Evolutionary conservation across 306 rosid species (phyloP), one percentile per base, ranked within the genome.

Genomic region (Medicago arabica): DNA sequence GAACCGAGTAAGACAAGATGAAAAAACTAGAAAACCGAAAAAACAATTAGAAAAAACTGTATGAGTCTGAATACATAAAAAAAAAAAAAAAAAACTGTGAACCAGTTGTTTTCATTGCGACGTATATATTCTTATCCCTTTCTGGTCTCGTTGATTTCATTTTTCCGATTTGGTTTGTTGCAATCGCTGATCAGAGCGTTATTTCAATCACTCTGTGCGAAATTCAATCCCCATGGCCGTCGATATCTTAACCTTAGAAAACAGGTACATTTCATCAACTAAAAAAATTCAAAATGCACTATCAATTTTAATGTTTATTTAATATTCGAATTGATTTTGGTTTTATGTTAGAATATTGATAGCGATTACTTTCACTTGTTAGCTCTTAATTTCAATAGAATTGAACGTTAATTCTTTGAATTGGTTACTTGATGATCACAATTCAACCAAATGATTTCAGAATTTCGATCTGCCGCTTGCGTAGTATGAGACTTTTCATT

Each of bases 171-270:
- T 14, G 61, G 18, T 65, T 40, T 70, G 60, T 18, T 59, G 62
- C 8, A 80, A 76, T 6, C 58, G 36, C 54, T 72, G 28, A 70
- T 78, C 69, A 21, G 13, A 84, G 38, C 71, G 61, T 47, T 58
- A 55, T 3, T 31, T 55, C 74, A 51, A 72, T 71, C 75, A 57
- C 68, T 67, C 11, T 46, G 43, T 47, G 67, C 59, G 23, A 67
- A 81, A 75, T 61, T 69, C 75, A 28, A 46, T 63, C 68, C 78
- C 84, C 87, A 91, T 91, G 96, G 77, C 78, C 39, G 49, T 81
- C 58, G 86, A 81, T 76, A 78, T 91, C 81, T 23, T 74, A 43
- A 74, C 86, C 60, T 77, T 88, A 76, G 82, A 81, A 83, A 82
- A 87, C 73, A 87, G 90, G 96, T 85, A 44, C 71, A 38, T 68